Conservation (phyloP, 495 filamentous ascomycete species). For the Thermothielavioides terrestris region DNA sequence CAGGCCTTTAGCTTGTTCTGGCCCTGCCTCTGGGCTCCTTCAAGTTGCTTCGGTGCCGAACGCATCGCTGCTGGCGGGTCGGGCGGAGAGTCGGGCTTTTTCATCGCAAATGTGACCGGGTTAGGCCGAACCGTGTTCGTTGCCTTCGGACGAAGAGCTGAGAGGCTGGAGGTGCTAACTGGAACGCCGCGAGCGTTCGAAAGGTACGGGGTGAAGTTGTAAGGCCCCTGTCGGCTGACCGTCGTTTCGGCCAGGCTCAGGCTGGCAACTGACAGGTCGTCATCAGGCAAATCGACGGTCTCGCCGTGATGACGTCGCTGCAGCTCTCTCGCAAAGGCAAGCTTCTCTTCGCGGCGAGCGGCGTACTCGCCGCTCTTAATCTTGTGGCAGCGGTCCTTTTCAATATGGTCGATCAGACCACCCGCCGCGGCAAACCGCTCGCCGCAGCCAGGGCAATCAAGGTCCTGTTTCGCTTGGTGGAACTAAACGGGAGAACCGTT, state of each 20-base stretch:
- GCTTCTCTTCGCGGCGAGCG: conserved; percentile 7
- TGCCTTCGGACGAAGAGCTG: not conserved
- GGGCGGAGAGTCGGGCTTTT: not conserved
- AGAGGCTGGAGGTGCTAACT: not conserved
- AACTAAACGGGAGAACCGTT: conserved; percentile 1
- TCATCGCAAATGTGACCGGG: not conserved
- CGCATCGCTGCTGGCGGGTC: not conserved
- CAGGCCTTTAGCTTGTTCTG: not conserved
- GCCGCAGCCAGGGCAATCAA: conserved; percentile 28
- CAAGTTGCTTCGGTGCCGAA: conserved; percentile 2
- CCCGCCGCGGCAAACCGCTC: conserved; percentile 11
- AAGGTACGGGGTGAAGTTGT: conserved; percentile 5
- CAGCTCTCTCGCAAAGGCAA: conserved; percentile 13
- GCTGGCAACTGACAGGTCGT: not conserved
- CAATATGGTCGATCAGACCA: conserved; percentile 23
- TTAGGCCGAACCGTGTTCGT: conserved; percentile 1
- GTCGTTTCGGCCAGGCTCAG: not conserved
- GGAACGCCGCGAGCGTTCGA: not conserved
- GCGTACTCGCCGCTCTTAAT: conserved; percentile 18
- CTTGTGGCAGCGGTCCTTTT: conserved; percentile 14
- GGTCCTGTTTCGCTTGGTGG: conserved; percentile 19
- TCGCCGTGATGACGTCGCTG: conserved; percentile 5
- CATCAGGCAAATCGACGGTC: not conserved
- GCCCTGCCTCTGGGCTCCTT: conserved; percentile 1
- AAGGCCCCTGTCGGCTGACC: not conserved